A percentile compares a stretch with the other conserved stretches of the same genome.
phyloP scores from a whole-genome alignment of 352 stramenopile genomes.

The Pythium oligandrum region DNA sequence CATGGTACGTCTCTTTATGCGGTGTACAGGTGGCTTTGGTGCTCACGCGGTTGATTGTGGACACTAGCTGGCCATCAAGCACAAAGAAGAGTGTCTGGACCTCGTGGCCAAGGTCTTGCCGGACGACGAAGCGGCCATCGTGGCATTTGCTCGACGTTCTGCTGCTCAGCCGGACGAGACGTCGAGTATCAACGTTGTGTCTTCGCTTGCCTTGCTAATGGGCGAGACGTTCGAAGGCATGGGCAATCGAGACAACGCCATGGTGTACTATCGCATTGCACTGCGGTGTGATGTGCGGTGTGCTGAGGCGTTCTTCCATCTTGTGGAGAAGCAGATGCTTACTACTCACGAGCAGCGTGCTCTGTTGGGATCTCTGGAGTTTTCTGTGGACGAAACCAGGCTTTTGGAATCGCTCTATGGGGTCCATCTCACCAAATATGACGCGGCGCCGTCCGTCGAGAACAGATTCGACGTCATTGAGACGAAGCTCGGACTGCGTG shows the following conservation, averaged over 20 bases:
- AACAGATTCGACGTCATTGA: slow-evolving; percentile 65
- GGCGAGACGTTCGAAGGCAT: slow-evolving; percentile 80
- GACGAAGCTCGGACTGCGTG: slow-evolving; percentile 39
- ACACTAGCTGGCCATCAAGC: slow-evolving; percentile 60
- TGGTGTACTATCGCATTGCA: slow-evolving; percentile 67
- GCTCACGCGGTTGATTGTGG: no score
- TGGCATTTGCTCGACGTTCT: slow-evolving; percentile 44
- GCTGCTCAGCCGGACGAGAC: slow-evolving; percentile 1
- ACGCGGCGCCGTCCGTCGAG: slow-evolving; percentile 37
- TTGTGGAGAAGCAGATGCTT: slow-evolving; percentile 86
- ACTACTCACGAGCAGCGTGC: slow-evolving; percentile 56
- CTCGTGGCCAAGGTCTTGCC: slow-evolving; percentile 54
- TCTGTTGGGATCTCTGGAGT: slow-evolving; percentile 68
- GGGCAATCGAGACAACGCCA: slow-evolving; percentile 79
- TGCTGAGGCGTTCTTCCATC: slow-evolving; percentile 67
- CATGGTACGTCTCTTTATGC: slow-evolving; percentile 35
- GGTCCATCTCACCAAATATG: slow-evolving; percentile 75
- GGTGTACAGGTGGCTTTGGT: no score
- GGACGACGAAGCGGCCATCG: slow-evolving; percentile 49
- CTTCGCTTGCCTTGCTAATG: slow-evolving; percentile 75
- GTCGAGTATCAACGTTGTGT: slow-evolving; percentile 64
- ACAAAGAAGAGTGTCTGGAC: slow-evolving; percentile 82
- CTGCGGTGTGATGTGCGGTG: slow-evolving; percentile 82
- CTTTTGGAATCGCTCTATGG: slow-evolving; percentile 62
- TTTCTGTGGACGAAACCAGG: slow-evolving; percentile 49